Evolutionary conservation across 2,329 filamentous ascomycete genomes (phyloP).

Genomic region (Epichloe aotearoae): DNA sequence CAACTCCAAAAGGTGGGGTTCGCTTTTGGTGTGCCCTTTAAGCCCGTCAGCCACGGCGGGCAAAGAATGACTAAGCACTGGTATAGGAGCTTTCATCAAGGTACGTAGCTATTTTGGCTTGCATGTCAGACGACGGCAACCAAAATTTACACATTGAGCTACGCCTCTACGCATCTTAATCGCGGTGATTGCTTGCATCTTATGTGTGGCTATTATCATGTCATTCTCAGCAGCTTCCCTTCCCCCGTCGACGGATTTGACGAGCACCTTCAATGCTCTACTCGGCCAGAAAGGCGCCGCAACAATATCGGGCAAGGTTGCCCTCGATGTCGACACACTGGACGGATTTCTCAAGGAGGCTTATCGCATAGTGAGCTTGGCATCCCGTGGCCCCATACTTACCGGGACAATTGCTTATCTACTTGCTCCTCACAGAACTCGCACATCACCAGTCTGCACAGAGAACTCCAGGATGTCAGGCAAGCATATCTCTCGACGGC

Average conservation of each 20-base stretch:
- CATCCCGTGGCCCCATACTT: not conserved
- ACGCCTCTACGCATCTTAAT: not conserved
- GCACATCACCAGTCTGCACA: constrained; percentile 68
- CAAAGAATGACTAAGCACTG: constrained; percentile 3
- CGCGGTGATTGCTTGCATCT: no score
- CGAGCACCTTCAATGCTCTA: constrained; percentile 53
- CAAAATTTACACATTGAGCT: not conserved
- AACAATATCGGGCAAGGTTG: constrained; percentile 30
- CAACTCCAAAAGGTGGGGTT: no score
- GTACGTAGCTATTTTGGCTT: constrained; percentile 1
- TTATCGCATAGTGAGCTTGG: constrained; percentile 64
- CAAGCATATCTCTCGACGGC: constrained; percentile 83
- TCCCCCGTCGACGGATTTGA: constrained; percentile 43
- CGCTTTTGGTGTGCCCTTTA: no score
- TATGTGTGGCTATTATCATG: not conserved
- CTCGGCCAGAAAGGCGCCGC: constrained; percentile 42
- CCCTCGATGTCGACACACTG: constrained; percentile 32
- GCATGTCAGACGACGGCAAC: not conserved
- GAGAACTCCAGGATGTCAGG: constrained; percentile 70
- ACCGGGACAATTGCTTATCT: not conserved
- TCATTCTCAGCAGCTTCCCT: constrained; percentile 2
- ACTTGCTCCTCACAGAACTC: constrained; percentile 46
- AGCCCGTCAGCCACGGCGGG: no score
- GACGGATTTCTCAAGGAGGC: constrained; percentile 91
- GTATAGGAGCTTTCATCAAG: not conserved